phyloP scores from a whole-genome alignment of 345 rosid genomes.

The Xanthoceras sorbifolium region DNA sequence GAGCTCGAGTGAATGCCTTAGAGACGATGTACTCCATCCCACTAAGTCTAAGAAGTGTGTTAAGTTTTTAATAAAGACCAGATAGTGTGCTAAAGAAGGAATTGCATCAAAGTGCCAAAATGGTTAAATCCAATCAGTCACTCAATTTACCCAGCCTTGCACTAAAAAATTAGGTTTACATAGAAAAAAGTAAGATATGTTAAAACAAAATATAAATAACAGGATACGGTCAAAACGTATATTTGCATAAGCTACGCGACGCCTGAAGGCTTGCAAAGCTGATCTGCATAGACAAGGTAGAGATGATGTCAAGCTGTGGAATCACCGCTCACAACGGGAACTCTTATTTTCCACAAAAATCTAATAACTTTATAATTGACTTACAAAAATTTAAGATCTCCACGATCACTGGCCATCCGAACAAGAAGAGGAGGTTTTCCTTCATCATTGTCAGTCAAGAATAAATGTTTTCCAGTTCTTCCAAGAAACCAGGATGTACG shows the following conservation, averaged over 20 bases:
- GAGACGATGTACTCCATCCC: slow-evolving; percentile 95
- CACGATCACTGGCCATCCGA: slow-evolving; percentile 64
- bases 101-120: background rate
- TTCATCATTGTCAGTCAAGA: slow-evolving; percentile 58
- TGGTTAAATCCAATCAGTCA: background rate
- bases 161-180: slow-evolving; percentile 1
- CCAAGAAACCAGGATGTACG: slow-evolving; percentile 67
- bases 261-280: slow-evolving; percentile 77
- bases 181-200: background rate
- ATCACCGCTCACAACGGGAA: background rate
- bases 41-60: slow-evolving; percentile 62
- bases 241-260: slow-evolving; percentile 82
- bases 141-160: slow-evolving; percentile 2
- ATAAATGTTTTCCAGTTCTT: slow-evolving; percentile 83
- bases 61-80: slow-evolving; percentile 43
- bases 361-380: slow-evolving; percentile 29
- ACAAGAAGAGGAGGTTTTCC: slow-evolving; percentile 80
- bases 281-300: slow-evolving; percentile 54
- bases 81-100: background rate
- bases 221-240: slow-evolving; percentile 82
- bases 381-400: slow-evolving; percentile 80
- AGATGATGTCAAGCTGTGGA: slow-evolving; percentile 12
- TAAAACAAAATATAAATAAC: slow-evolving; percentile 5
- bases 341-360: slow-evolving; percentile 16
- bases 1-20: slow-evolving; percentile 59